Evolutionary conservation across 805 yeast genomes (phyloP).

Genomic region (Soucietia sequanensis): DNA sequence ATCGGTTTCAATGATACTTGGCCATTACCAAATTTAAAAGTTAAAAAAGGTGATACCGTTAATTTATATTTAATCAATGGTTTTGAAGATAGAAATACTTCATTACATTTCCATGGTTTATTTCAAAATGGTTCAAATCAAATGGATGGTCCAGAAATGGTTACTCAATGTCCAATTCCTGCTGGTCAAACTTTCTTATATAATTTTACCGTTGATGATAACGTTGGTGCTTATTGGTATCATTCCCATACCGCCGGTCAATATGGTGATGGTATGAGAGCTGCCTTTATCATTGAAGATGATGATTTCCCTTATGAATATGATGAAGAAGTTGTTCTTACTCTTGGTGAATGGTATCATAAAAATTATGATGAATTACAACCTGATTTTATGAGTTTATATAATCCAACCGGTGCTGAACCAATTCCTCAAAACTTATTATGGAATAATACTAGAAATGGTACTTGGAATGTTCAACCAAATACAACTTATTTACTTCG

Average conservation of each 20-base stretch:
- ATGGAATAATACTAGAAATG: constrained; percentile 63
- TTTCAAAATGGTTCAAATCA: constrained; percentile 72
- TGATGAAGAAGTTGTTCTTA: constrained; percentile 60
- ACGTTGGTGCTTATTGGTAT: constrained; percentile 94
- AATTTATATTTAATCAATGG: constrained; percentile 74
- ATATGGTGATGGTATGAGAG: constrained; percentile 92
- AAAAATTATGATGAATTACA: constrained; percentile 46
- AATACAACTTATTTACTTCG: constrained; percentile 64
- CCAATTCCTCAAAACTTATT: constrained; percentile 70
- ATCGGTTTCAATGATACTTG: constrained; percentile 69
- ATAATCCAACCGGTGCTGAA: constrained; percentile 83
- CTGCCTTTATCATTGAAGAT: constrained; percentile 69
- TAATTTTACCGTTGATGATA: constrained; percentile 83
- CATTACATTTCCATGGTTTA: constrained; percentile 92
- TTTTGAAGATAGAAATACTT: constrained; percentile 66
- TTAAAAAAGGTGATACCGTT: constrained; percentile 77
- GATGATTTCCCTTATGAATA: constrained; percentile 49
- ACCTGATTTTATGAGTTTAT: constrained; percentile 53
- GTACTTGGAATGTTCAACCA: constrained; percentile 53
- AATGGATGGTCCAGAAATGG: constrained; percentile 90
- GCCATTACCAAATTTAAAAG: constrained; percentile 87
- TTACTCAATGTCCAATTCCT: constrained; percentile 91
- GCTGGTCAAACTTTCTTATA: constrained; percentile 72
- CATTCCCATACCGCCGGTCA: constrained; percentile 91
- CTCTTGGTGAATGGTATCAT: constrained; percentile 67